Evolutionary conservation across 75 land plant species (phyloP).

Genomic region (Cunninghamia lanceolata): DNA sequence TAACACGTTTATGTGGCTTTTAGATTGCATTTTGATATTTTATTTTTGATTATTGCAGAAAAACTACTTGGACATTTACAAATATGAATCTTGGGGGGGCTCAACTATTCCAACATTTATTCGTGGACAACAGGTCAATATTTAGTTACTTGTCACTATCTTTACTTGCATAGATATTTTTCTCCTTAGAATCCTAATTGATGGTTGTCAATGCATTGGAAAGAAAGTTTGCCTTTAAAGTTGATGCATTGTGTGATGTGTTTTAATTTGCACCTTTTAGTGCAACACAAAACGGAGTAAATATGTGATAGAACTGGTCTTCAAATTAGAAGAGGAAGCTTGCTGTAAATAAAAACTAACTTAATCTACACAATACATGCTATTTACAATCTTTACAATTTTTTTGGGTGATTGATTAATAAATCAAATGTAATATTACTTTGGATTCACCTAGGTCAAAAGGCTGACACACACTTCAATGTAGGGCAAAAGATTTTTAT

Average conservation of each 20-base stretch:
- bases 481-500: no score
- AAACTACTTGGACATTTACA: conserved; percentile 93
- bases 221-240: neutral
- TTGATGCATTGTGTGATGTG: neutral
- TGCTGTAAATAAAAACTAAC: no score
- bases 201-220: neutral
- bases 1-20: neutral
- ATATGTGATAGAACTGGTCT: no score
- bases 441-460: no score
- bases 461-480: no score
- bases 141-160: neutral
- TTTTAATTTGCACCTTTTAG: no score
- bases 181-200: neutral
- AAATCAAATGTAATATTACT: no score
- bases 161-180: neutral
- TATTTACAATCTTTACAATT: no score
- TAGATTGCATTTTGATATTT: neutral
- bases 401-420: no score
- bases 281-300: no score
- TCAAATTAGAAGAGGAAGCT: no score
- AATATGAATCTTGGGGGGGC: conserved; percentile 89
- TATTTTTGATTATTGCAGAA: conserved; percentile 39
- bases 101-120: conserved; percentile 76
- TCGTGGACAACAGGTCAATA: conserved; percentile 74
- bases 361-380: no score